Evolutionary conservation across 176 grass and related monocot genomes (phyloP).

Genomic region (Chloris gayana): DNA sequence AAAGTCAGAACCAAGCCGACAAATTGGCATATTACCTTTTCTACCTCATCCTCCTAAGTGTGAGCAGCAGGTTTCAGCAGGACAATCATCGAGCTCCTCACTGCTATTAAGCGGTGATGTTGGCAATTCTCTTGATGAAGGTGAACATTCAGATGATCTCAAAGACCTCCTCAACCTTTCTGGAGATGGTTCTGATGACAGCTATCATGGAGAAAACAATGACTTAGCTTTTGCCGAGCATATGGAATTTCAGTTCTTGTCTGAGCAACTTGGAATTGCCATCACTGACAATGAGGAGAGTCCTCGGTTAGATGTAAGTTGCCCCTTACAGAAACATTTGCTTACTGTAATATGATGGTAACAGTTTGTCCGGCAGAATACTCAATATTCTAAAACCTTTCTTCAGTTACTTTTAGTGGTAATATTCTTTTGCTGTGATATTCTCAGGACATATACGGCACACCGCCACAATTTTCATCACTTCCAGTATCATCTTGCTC

Average conservation of each 20-base stretch:
- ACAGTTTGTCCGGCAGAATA: background rate
- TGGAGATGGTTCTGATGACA: slow-evolving; percentile 70
- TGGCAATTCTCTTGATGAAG: slow-evolving; percentile 41
- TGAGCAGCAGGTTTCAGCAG: slow-evolving; percentile 50
- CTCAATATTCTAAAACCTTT: background rate
- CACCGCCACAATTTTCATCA: slow-evolving; percentile 52
- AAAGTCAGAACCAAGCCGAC: slow-evolving; percentile 40
- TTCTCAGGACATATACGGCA: slow-evolving; percentile 80
- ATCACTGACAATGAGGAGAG: slow-evolving; percentile 87
- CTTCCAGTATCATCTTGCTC: slow-evolving; percentile 55
- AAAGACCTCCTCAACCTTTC: slow-evolving; percentile 81
- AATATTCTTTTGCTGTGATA: slow-evolving; percentile 8
- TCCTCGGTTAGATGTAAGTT: slow-evolving; percentile 77
- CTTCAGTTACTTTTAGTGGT: background rate
- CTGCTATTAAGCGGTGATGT: slow-evolving; percentile 39
- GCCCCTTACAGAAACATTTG: background rate
- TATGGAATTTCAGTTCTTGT: slow-evolving; percentile 93
- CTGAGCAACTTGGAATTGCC: slow-evolving; percentile 87
- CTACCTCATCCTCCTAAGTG: slow-evolving; percentile 80
- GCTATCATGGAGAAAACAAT: slow-evolving; percentile 67
- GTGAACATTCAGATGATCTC: slow-evolving; percentile 66
- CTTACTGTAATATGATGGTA: slow-evolving; percentile 15
- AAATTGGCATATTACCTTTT: slow-evolving; percentile 65
- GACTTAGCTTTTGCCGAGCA: slow-evolving; percentile 58
- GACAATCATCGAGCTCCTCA: slow-evolving; percentile 52